Conservation (phyloP, 345 rosid genomes). For the Noccaea bulbosa region DNA sequence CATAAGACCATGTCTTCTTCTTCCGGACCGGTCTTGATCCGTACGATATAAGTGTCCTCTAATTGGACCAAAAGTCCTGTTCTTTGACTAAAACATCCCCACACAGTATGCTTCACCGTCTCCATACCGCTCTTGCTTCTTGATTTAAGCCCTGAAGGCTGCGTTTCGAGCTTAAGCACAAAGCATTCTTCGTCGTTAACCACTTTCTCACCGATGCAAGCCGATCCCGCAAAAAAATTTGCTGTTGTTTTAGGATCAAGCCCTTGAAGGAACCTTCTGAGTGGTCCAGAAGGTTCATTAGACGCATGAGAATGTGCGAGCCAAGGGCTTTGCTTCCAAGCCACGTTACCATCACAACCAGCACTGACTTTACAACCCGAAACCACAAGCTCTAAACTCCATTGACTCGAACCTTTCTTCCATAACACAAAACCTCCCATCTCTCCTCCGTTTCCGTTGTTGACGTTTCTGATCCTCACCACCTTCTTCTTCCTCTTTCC, state of each 20-base stretch:
- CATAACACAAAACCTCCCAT: conserved; percentile 93
- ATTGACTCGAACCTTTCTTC: conserved; percentile 82
- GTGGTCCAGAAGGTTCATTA: conserved; percentile 84
- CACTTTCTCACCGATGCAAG: conserved; percentile 70
- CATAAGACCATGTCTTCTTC: conserved; percentile 61
- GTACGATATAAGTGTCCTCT: conserved; percentile 72
- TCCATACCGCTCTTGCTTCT: conserved; percentile 69
- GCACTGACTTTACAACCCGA: conserved; percentile 92
- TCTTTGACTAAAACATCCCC: conserved; percentile 93
- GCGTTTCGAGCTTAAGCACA: conserved; percentile 68
- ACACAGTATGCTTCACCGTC: conserved; percentile 70
- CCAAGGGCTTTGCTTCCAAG: conserved; percentile 98
- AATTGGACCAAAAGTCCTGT: conserved; percentile 80
- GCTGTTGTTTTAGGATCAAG: conserved; percentile 89
- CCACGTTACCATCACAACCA: conserved; percentile 88
- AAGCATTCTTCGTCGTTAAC: conserved; percentile 72
- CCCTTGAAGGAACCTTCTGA: conserved; percentile 85
- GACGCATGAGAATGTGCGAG: conserved; percentile 80
- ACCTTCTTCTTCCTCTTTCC: conserved; percentile 49
- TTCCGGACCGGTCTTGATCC: conserved; percentile 53
- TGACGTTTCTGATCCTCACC: conserved; percentile 53
- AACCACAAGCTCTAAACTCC: conserved; percentile 91
- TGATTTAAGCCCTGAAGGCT: conserved; percentile 54
- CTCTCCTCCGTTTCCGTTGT: conserved; percentile 58
- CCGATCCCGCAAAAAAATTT: conserved; percentile 62